Percentiles rank a stretch among this genome's conserved stretches.
phyloP scores from a whole-genome alignment of 2,329 filamentous ascomycete species.

The Neodidymelliopsis sp. region DNA sequence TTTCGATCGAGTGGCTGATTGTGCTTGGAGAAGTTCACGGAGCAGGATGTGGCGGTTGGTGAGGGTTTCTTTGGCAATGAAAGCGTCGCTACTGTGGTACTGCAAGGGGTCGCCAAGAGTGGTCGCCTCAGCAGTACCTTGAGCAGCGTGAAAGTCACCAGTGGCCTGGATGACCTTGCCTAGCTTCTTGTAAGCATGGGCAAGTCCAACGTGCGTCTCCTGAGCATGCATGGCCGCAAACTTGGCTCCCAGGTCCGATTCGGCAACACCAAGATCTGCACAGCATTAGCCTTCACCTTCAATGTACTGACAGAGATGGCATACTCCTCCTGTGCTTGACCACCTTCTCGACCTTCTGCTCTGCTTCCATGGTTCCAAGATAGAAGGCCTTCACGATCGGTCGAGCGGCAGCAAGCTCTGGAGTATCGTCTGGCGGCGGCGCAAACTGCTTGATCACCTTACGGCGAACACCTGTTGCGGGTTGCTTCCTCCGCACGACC shows the following conservation, averaged over 20 bases:
- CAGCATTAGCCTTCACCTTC: conserved; percentile 37
- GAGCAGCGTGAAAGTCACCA: conserved; percentile 93
- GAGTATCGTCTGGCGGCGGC: conserved; percentile 94
- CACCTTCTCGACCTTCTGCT: conserved; percentile 93
- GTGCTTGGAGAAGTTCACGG: conserved; percentile 89
- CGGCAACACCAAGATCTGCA: conserved; percentile 84
- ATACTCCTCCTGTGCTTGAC: conserved; percentile 91
- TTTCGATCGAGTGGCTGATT: conserved; percentile 83
- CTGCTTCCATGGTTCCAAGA: conserved; percentile 92
- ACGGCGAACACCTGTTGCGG: conserved; percentile 90
- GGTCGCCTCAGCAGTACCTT: conserved; percentile 95
- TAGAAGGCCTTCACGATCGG: conserved; percentile 96
- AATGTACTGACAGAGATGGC: neutral
- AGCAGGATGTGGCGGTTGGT: conserved; percentile 97
- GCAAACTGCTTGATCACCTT: conserved; percentile 99
- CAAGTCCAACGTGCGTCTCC: conserved; percentile 86
- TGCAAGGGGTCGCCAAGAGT: conserved; percentile 92
- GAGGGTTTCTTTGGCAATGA: conserved; percentile 97
- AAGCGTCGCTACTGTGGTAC: conserved; percentile 94
- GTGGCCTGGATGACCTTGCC: conserved; percentile 92
- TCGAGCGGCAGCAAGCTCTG: conserved; percentile 87
- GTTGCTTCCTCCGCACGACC: conserved; percentile 93
- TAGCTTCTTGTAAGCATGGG: conserved; percentile 91
- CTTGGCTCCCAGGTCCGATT: conserved; percentile 93
- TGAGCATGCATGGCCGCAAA: conserved; percentile 85